Conservation (phyloP, 2,329 filamentous ascomycete genomes). For the Trichoderma atroviride region DNA sequence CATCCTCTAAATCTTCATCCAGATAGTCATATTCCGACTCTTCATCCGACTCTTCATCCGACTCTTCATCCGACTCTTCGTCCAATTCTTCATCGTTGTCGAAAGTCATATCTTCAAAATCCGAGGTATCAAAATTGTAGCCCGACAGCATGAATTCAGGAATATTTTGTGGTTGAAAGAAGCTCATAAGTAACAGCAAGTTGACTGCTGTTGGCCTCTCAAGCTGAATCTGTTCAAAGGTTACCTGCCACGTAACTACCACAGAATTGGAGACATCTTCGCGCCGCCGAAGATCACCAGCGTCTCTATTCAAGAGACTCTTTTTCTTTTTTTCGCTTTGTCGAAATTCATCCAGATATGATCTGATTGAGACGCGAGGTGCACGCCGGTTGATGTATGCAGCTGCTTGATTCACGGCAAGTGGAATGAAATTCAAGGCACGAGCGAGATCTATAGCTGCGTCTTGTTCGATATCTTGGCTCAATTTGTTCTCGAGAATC, state of each 20-base stretch:
- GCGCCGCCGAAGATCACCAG: not conserved
- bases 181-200: conserved; percentile 51
- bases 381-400: conserved; percentile 34
- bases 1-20: not conserved
- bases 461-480: not conserved
- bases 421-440: conserved; percentile 33
- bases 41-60: not conserved
- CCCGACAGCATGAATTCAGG: conserved; percentile 32
- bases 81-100: not conserved
- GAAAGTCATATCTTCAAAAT: not conserved
- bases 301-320: not conserved
- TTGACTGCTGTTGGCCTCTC: conserved; percentile 41
- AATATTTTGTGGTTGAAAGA: conserved; percentile 50
- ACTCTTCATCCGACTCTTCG: not conserved
- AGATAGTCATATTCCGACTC: not conserved
- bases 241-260: not conserved
- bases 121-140: not conserved
- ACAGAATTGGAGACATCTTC: not conserved
- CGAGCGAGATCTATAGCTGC: not conserved
- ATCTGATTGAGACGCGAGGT: conserved; percentile 33
- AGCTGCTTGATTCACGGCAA: conserved; percentile 36
- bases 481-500: not conserved
- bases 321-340: not conserved
- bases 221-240: not conserved
- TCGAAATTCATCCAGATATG: conserved; percentile 39